phyloP scores from a whole-genome alignment of 164 flowering plant species.

The Euptelea pleiosperma region DNA sequence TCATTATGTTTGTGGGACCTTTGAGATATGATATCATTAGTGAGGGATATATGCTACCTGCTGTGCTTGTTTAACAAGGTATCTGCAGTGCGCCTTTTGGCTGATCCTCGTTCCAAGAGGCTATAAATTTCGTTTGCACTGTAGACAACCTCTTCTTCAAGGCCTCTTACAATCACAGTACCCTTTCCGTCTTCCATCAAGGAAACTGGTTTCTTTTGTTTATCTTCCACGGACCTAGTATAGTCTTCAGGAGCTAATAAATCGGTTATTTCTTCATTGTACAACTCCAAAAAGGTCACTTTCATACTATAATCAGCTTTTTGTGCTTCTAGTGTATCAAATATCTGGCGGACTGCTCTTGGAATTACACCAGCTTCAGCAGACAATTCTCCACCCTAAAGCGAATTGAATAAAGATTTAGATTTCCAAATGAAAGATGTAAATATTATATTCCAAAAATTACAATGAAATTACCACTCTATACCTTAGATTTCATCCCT shows the following conservation, averaged over 20 bases:
- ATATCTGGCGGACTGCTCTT: slow-evolving; percentile 31
- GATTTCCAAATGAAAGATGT: neutral
- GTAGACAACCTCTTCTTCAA: slow-evolving; percentile 32
- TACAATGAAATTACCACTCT: neutral
- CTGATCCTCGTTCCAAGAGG: slow-evolving; percentile 31
- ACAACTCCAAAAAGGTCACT: slow-evolving; percentile 37
- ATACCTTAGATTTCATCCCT: slow-evolving; percentile 68
- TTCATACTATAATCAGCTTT: slow-evolving; percentile 34
- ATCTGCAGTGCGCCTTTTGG: slow-evolving; percentile 30
- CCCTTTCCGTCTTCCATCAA: slow-evolving; percentile 37
- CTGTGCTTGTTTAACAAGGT: slow-evolving; percentile 34
- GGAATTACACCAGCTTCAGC: slow-evolving; percentile 36
- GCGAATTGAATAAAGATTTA: neutral
- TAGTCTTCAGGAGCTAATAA: slow-evolving; percentile 28
- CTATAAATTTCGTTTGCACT: slow-evolving; percentile 31
- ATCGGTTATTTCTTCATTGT: slow-evolving; percentile 38
- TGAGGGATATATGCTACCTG: slow-evolving; percentile 17
- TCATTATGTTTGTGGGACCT: neutral
- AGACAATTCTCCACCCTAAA: slow-evolving; percentile 31
- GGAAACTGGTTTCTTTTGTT: slow-evolving; percentile 27
- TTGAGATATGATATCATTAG: no score
- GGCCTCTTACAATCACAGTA: slow-evolving; percentile 31
- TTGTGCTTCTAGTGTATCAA: slow-evolving; percentile 32
- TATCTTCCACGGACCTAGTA: slow-evolving; percentile 19
- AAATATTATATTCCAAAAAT: neutral